phyloP scores from a whole-genome alignment of 2,329 filamentous ascomycete genomes.

The Pseudopithomyces maydicus region DNA sequence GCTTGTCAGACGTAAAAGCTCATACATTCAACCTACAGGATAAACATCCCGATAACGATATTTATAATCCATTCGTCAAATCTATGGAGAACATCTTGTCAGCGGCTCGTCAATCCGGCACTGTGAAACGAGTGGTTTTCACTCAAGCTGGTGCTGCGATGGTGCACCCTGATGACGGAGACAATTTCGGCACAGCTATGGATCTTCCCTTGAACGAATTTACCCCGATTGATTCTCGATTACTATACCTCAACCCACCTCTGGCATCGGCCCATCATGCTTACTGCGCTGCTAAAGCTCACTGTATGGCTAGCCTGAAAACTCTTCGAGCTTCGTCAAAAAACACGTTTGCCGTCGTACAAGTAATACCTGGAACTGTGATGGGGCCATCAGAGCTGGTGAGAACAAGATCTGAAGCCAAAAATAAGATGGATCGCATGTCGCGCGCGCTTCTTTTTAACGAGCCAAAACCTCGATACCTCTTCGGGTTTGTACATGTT shows the following conservation, averaged over 20 bases:
- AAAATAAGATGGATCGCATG: conserved; percentile 37
- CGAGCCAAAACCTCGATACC: conserved; percentile 33
- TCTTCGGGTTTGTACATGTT: conserved; percentile 42
- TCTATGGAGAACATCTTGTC: conserved; percentile 36
- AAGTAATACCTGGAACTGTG: conserved; percentile 42
- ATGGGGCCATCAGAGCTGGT: conserved; percentile 40
- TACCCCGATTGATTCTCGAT: conserved; percentile 24
- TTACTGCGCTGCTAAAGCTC: conserved; percentile 40
- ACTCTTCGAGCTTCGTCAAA: conserved; percentile 10
- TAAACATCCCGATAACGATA: conserved; percentile 39
- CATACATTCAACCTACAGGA: conserved; percentile 14
- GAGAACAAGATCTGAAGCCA: conserved; percentile 20
- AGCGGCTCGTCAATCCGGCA: conserved; percentile 29
- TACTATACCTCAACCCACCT: conserved; percentile 31
- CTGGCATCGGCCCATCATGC: conserved; percentile 37
- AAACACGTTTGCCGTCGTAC: conserved; percentile 35
- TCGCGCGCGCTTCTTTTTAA: conserved; percentile 38
- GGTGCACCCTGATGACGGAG: conserved; percentile 38
- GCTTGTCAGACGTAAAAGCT: no score
- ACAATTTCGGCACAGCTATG: conserved; percentile 36
- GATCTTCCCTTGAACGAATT: conserved; percentile 29
- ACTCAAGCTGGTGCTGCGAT: conserved; percentile 42
- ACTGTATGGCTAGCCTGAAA: conserved; percentile 39
- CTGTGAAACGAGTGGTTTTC: conserved; percentile 35
- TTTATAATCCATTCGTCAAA: conserved; percentile 39